phyloP scores from a whole-genome alignment of 495 filamentous ascomycete genomes.

The Oleoguttula mirabilis region DNA sequence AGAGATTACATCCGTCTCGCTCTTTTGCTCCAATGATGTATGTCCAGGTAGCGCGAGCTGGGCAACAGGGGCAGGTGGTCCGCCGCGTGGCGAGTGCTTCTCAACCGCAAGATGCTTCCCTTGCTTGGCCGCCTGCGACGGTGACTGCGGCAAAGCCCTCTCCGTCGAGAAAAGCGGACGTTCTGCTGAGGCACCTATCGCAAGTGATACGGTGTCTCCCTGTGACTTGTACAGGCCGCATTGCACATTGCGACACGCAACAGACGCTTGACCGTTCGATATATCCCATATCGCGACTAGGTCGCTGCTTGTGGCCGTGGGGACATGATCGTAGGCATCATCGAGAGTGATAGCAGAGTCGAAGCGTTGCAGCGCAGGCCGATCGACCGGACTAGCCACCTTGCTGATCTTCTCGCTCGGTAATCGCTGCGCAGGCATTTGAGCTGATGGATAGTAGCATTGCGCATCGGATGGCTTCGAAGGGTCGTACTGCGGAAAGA shows the following conservation, averaged over 20 bases:
- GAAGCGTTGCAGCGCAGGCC: slow-evolving; percentile 2
- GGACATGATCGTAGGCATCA: slow-evolving; percentile 18
- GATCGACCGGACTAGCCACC: not conserved
- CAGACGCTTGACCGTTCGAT: slow-evolving; percentile 3
- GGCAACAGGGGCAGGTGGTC: not conserved
- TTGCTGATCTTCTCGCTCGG: slow-evolving; percentile 12
- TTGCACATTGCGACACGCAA: slow-evolving; percentile 9
- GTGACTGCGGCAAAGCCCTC: not conserved
- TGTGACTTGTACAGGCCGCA: slow-evolving; percentile 7
- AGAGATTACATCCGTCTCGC: not conserved
- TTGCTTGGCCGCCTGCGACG: not conserved
- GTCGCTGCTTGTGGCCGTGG: slow-evolving; percentile 7
- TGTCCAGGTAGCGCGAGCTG: slow-evolving; percentile 7
- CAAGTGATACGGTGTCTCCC: slow-evolving; percentile 4
- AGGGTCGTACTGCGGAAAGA: slow-evolving; percentile 18
- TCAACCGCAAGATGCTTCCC: slow-evolving; percentile 4
- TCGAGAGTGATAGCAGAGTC: slow-evolving; percentile 11
- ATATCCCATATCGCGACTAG: slow-evolving; percentile 10
- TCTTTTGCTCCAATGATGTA: not conserved
- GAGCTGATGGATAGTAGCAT: slow-evolving; percentile 8
- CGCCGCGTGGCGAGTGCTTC: not conserved
- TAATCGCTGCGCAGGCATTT: slow-evolving; percentile 1
- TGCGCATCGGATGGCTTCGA: slow-evolving; percentile 10
- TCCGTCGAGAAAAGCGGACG: slow-evolving; percentile 9
- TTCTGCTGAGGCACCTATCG: slow-evolving; percentile 2